These are phyloP conservation scores for Raffaelea albimanens DNA, from an alignment of 2,329 filamentous ascomycete genomes.

Conservation along the genomic window DNA sequence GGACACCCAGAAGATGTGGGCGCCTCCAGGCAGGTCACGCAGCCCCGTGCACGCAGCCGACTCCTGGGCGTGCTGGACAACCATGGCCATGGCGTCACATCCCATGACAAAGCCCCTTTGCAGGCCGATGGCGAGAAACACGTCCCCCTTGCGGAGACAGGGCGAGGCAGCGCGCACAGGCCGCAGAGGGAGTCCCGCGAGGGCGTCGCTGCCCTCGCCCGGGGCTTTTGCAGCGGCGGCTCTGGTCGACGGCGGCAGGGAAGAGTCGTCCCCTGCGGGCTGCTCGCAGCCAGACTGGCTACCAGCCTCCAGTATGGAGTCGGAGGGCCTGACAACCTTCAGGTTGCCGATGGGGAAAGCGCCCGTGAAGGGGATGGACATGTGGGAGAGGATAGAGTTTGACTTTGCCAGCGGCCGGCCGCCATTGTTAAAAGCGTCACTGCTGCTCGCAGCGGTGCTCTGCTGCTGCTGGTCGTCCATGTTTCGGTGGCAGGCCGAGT, in stretches of 20 bases:
- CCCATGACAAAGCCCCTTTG: slow-evolving; percentile 42
- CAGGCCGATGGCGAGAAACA: slow-evolving; percentile 42
- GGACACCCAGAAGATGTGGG: slow-evolving; percentile 52
- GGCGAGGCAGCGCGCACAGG: too few relatives aligned
- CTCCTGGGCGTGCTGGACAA: slow-evolving; percentile 19
- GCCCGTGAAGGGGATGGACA: slow-evolving; percentile 29
- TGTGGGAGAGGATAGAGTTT: slow-evolving; percentile 22
- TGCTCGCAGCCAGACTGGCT: too few relatives aligned
- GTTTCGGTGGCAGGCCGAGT: neutral
- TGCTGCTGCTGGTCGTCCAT: neutral
- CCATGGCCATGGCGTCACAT: slow-evolving; percentile 41
- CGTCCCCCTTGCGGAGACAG: slow-evolving; percentile 32
- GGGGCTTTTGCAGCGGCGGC: too few relatives aligned
- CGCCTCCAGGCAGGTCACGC: slow-evolving; percentile 42
- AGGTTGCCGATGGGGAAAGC: slow-evolving; percentile 29
- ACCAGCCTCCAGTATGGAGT: neutral
- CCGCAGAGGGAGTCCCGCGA: too few relatives aligned
- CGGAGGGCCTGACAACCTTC: neutral
- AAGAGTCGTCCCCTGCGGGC: too few relatives aligned
- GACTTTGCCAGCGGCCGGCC: slow-evolving; percentile 23
- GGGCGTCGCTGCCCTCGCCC: too few relatives aligned
- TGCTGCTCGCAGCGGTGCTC: neutral
- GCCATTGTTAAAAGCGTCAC: neutral
- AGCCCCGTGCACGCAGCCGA: slow-evolving; percentile 38
- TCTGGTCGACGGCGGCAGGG: too few relatives aligned